Evolutionary conservation across 78 protist species (phyloP), one percentile per base, ranked within the genome.

Genomic region (Dictyostelium intermedium): DNA sequence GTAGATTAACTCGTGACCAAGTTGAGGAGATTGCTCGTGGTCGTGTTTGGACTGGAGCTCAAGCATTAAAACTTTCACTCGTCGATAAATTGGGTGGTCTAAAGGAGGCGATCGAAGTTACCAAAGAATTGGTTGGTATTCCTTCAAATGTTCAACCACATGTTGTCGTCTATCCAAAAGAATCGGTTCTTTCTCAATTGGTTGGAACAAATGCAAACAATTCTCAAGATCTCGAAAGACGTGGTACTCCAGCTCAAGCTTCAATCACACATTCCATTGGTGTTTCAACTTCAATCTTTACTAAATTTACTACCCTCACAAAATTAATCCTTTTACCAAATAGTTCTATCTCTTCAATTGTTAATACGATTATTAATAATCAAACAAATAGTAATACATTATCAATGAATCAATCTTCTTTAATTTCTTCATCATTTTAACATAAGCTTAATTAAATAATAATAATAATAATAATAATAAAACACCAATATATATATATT

Each of bases 31-130:
- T 82, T 43, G 95, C 95, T 30, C 79, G 79, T 27, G 95, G 95
- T 78, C 60, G 95, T 45, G 84, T 91, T n/a, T 91, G 95, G 95
- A 81, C 95, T 30, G 95, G 95, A 43, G 18, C 43, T 16, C 95
- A 91, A 63, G 95, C 87, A 0, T 35, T 84, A 8, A 78, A 77
- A 25, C 23, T 30, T 9, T 45, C 69, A 43, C 35, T 91, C 32
- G 87, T 91, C 25, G 95, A 91, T 60, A 74, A 66, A 41, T n/a
- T 91, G 0, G 95, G 95, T 61, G 87, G 95, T 14, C 32, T 91
- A 2, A 35, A 91, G 2, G 91, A 91, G 9, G 87, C 95, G 11
- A 84, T 91, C 45, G 87, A 91, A 3, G 32, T 11, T 1, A 80
- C 84, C 63, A 91, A 84, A 66, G 82, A 63, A 8, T 27, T 82